Evolutionary conservation across 805 yeast species (phyloP).

Genomic region (Starmera quercuum): DNA sequence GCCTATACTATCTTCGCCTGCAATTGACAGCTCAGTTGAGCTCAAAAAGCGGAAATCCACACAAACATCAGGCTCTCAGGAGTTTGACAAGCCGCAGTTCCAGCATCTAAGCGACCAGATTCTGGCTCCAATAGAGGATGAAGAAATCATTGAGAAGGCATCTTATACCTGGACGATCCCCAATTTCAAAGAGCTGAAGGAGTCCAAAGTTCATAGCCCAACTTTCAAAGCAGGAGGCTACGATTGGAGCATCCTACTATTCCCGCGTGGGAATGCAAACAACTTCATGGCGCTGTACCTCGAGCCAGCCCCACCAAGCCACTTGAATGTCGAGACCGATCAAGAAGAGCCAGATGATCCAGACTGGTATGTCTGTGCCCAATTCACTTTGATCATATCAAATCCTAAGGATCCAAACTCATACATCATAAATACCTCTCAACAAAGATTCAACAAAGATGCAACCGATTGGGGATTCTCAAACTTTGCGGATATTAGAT

Average conservation of each 20-base stretch:
- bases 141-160: slow-evolving; percentile 22
- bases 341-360: slow-evolving; percentile 27
- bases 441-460: slow-evolving; percentile 66
- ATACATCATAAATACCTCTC: slow-evolving; percentile 56
- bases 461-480: slow-evolving; percentile 97
- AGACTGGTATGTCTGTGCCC: slow-evolving; percentile 86
- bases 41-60: slow-evolving; percentile 4
- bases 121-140: slow-evolving; percentile 21
- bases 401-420: slow-evolving; percentile 63
- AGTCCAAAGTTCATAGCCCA: slow-evolving; percentile 28
- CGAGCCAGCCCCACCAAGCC: slow-evolving; percentile 50
- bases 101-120: slow-evolving; percentile 10
- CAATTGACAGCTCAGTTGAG: slow-evolving; percentile 2
- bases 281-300: slow-evolving; percentile 65
- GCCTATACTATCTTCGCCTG: no score
- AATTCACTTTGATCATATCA: slow-evolving; percentile 80
- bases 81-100: slow-evolving; percentile 10
- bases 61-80: neutral
- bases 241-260: slow-evolving; percentile 64
- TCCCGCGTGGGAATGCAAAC: slow-evolving; percentile 67
- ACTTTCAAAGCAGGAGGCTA: slow-evolving; percentile 50
- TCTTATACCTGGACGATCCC: slow-evolving; percentile 32
- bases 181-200: slow-evolving; percentile 20
- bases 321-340: slow-evolving; percentile 19
- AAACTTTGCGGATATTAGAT: slow-evolving; percentile 52